Conservation (phyloP, 208 protist genomes). For the Trypanosoma cruzi region DNA sequence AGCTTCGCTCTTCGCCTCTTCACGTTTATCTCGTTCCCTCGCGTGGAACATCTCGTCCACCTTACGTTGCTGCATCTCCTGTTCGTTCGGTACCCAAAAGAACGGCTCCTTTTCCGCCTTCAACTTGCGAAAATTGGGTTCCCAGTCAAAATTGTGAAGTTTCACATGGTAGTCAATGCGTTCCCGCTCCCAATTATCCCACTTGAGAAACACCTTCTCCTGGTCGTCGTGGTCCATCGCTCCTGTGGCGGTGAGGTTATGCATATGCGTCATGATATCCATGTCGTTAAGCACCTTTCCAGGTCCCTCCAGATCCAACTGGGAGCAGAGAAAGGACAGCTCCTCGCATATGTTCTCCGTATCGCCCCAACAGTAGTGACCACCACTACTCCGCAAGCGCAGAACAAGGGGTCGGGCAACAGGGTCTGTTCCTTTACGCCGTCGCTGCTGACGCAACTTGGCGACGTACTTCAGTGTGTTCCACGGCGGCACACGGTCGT, state of each 20-base stretch:
- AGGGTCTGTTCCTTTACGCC: slow-evolving; percentile 71
- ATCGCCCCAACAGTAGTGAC: slow-evolving; percentile 88
- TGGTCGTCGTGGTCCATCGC: slow-evolving; percentile 92
- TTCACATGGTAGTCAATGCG: slow-evolving; percentile 92
- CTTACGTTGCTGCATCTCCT: slow-evolving; percentile 84
- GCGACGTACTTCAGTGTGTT: slow-evolving; percentile 91
- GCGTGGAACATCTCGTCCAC: slow-evolving; percentile 85
- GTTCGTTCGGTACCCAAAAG: slow-evolving; percentile 90
- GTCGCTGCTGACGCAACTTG: slow-evolving; percentile 81
- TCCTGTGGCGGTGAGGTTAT: slow-evolving; percentile 84
- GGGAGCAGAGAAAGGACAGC: slow-evolving; percentile 82
- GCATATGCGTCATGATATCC: slow-evolving; percentile 94
- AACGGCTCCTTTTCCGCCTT: slow-evolving; percentile 93
- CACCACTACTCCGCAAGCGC: slow-evolving; percentile 66
- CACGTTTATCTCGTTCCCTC: slow-evolving; percentile 72
- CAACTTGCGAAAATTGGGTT: slow-evolving; percentile 88
- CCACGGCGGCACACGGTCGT: slow-evolving; percentile 91
- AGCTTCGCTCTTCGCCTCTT: slow-evolving; percentile 53
- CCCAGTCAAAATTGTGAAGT: slow-evolving; percentile 81
- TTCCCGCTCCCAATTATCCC: slow-evolving; percentile 93
- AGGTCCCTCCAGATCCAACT: slow-evolving; percentile 83
- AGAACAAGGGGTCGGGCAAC: slow-evolving; percentile 71
- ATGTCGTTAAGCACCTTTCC: slow-evolving; percentile 90
- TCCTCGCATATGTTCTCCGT: slow-evolving; percentile 87
- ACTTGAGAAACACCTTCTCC: slow-evolving; percentile 90